Conservation (phyloP, 352 stramenopile genomes). For the Phytophthora fragariae region DNA sequence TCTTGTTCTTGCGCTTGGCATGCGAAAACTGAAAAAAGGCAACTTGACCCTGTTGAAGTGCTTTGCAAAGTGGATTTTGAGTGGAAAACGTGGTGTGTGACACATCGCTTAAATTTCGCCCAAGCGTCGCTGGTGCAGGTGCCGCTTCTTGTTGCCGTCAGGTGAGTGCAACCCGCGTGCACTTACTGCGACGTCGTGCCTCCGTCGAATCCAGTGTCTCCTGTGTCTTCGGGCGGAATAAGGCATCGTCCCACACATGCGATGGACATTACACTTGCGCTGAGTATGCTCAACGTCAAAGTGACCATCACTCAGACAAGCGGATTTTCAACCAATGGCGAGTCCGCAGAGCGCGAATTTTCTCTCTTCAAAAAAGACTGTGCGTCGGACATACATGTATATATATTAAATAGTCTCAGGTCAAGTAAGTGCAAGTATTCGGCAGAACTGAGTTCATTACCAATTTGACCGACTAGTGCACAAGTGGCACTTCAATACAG, state of each 20-base stretch:
- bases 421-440: background rate
- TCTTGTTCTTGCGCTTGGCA: too few relatives aligned
- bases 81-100: conserved; percentile 5
- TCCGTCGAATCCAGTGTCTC: conserved; percentile 9
- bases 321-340: conserved; percentile 28
- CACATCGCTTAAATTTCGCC: conserved; percentile 1
- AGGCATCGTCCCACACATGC: background rate
- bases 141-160: background rate
- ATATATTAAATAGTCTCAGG: too few relatives aligned
- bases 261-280: conserved; percentile 10
- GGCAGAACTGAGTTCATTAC: conserved; percentile 17
- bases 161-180: conserved; percentile 12
- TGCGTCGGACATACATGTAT: background rate
- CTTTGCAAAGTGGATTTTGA: conserved; percentile 28
- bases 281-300: conserved; percentile 26
- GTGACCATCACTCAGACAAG: conserved; percentile 27
- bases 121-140: conserved; percentile 1
- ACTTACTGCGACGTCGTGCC: background rate
- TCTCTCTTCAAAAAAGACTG: conserved; percentile 20
- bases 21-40: conserved; percentile 9
- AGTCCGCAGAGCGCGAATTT: conserved; percentile 22
- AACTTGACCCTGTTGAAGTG: background rate
- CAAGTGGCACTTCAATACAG: conserved; percentile 25
- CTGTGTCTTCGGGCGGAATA: conserved; percentile 1
- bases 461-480: conserved; percentile 15